These are phyloP conservation scores for Sclerotinia nivalis DNA, from an alignment of 2,329 filamentous ascomycete genomes.

Conservation along the genomic window DNA sequence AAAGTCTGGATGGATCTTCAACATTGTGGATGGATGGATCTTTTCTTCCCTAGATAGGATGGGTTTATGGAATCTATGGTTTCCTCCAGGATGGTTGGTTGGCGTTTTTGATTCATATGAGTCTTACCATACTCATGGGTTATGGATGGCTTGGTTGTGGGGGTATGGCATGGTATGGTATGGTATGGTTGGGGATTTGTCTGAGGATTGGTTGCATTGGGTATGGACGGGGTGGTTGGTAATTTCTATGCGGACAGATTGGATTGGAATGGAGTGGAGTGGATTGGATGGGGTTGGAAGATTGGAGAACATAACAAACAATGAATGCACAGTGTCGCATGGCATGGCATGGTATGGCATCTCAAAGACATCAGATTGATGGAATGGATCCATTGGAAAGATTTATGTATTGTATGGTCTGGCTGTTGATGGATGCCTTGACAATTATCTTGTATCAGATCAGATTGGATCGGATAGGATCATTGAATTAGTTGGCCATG, in stretches of 20 bases:
- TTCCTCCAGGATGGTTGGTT: not conserved
- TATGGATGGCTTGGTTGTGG: conserved; percentile 12
- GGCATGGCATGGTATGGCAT: not conserved
- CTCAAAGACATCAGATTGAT: too few relatives aligned
- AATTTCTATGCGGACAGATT: not conserved
- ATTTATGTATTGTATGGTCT: not conserved
- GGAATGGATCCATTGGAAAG: too few relatives aligned
- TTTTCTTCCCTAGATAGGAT: conserved; percentile 12
- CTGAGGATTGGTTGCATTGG: conserved; percentile 17
- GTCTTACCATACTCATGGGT: conserved; percentile 7
- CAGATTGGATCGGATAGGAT: not conserved
- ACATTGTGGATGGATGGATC: not conserved
- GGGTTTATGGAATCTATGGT: conserved; percentile 7
- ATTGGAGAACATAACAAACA: not conserved
- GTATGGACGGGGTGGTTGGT: conserved; percentile 18
- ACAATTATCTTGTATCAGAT: conserved; percentile 12
- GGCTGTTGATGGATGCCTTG: not conserved
- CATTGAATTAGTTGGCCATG: not conserved
- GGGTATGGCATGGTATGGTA: not conserved
- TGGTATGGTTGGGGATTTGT: conserved; percentile 1
- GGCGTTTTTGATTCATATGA: conserved; percentile 22
- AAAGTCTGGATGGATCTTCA: conserved; percentile 21
- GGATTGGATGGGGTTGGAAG: conserved; percentile 3
- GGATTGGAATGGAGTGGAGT: not conserved
- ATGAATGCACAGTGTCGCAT: not conserved